phyloP scores from a whole-genome alignment of 768 basidiomycete genomes.

The Paxillus ammoniavirescens region DNA sequence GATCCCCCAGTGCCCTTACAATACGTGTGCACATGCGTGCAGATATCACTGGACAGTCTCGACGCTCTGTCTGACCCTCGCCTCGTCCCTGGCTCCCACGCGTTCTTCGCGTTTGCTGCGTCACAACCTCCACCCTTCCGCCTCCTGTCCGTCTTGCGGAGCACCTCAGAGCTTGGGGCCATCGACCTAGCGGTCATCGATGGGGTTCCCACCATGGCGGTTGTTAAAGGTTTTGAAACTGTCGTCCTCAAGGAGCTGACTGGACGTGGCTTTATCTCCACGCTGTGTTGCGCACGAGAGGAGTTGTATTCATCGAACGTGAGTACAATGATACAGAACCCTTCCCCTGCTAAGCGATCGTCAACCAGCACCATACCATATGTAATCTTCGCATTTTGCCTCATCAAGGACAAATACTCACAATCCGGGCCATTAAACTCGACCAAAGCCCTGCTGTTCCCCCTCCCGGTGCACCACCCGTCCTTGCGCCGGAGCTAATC shows the following conservation, averaged over 20 bases:
- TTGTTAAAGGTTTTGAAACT: conserved; percentile 40
- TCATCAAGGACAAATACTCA: conserved; percentile 48
- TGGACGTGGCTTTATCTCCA: conserved; percentile 33
- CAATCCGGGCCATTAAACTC: conserved; percentile 43
- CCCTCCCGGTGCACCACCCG: conserved; percentile 13
- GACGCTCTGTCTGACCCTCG: conserved; percentile 45
- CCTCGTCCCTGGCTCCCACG: conserved; percentile 35
- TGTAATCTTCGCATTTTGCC: conserved; percentile 53
- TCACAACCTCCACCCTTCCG: conserved; percentile 41
- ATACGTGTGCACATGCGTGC: conserved; percentile 45
- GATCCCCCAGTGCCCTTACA: conserved; percentile 43
- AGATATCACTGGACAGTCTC: conserved; percentile 40
- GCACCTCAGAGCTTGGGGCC: conserved; percentile 35
- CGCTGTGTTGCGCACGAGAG: conserved; percentile 39
- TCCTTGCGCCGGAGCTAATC: conserved; percentile 25
- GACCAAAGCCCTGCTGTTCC: conserved; percentile 3
- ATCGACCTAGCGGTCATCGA: conserved; percentile 44
- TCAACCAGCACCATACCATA: conserved; percentile 44
- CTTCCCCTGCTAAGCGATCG: conserved; percentile 4
- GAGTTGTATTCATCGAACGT: conserved; percentile 25
- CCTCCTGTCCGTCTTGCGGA: conserved; percentile 36
- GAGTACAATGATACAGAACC: conserved; percentile 3
- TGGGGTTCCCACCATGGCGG: conserved; percentile 39
- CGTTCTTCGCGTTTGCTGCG: conserved; percentile 36
- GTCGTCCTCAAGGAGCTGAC: conserved; percentile 44